Base-by-base conservation (phyloP, 441 rosid genomes). In the Omphalea diandra region DNA sequence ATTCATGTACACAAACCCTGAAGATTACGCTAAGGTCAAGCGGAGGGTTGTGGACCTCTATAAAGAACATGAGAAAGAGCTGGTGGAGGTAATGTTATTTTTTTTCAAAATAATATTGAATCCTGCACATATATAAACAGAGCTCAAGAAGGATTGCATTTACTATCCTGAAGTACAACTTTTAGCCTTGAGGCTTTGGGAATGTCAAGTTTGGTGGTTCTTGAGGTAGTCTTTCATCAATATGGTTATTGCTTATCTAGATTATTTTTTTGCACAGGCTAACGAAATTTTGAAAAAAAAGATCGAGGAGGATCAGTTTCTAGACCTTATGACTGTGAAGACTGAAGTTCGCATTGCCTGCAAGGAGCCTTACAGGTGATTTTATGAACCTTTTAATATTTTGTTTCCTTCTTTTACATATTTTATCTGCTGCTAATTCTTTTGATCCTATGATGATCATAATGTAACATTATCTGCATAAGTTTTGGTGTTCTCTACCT, bases 361-460 rank as follows among this genome's bases (percentile, higher is more conserved):
- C 82, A 89, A 92, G 87, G 99, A 93, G 81, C 89, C 97, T 57
- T 95, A 92, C 85, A 90, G 99, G 99, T 92, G 73, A 86, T 68
- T 61, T 73, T 69, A 50, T 56, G 65, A 74, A 57, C 69, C 35
- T 31, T 72, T 65, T 7, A 20, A 14, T 14, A 4, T 50, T 50
- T 50, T 49, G 14, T 67, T 81, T 77, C 76, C 35, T 66, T 75
- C 9, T 32, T 59, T 53, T 67, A 60, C 29, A 67, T 62, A 44
- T 47, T 38, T 63, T 11, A 18, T 52, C 46, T 35, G 26, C 49
- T 70, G 60, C 52, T 49, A 14, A 8, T 35, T 65, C 33, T 43
- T 50, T 58, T 8, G 52, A 27, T 53, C 57, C 7, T 59, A 49
- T 49, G n/a, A 54, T 61, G 54, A 12, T 15, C 3, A 2, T 46